A percentile compares a stretch with the other conserved stretches of the same genome.
These are phyloP conservation scores for Scytalidium lignicola DNA, from an alignment of 2,329 filamentous ascomycete genomes.

Conservation along the genomic window DNA sequence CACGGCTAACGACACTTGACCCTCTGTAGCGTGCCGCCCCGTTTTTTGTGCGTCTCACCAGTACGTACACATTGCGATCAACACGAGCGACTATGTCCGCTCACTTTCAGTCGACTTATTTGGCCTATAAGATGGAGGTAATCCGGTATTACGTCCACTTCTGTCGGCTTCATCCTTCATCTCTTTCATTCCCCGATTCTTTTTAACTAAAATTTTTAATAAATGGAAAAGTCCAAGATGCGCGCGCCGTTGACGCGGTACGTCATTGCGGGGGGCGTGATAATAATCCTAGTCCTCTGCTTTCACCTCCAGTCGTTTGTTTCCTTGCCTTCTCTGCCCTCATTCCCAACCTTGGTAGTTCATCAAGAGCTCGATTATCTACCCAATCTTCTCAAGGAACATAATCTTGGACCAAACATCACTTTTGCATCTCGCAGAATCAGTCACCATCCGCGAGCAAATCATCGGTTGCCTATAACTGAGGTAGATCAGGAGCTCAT, in stretches of 20 bases:
- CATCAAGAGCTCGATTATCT: background rate
- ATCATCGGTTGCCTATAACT: constrained; percentile 18
- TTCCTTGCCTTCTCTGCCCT: background rate
- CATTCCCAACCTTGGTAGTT: background rate
- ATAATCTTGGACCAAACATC: constrained; percentile 21
- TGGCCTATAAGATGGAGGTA: background rate
- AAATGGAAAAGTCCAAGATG: background rate
- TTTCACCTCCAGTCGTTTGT: background rate
- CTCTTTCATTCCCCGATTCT: background rate
- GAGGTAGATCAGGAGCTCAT: constrained; percentile 20
- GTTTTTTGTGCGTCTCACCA: too few species aligned
- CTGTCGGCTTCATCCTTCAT: background rate
- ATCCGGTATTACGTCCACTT: background rate
- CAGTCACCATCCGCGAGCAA: constrained; percentile 22
- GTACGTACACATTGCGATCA: background rate
- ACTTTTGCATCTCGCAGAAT: constrained; percentile 23
- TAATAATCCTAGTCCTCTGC: background rate
- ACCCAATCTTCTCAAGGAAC: constrained; percentile 8
- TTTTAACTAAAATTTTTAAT: background rate
- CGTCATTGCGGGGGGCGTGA: background rate
- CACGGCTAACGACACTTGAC: too few species aligned
- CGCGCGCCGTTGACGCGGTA: background rate
- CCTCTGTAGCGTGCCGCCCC: too few species aligned
- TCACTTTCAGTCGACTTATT: background rate
- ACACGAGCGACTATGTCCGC: background rate